Conservation (phyloP, 2,329 filamentous ascomycete species). For the Colletotrichum lini region DNA sequence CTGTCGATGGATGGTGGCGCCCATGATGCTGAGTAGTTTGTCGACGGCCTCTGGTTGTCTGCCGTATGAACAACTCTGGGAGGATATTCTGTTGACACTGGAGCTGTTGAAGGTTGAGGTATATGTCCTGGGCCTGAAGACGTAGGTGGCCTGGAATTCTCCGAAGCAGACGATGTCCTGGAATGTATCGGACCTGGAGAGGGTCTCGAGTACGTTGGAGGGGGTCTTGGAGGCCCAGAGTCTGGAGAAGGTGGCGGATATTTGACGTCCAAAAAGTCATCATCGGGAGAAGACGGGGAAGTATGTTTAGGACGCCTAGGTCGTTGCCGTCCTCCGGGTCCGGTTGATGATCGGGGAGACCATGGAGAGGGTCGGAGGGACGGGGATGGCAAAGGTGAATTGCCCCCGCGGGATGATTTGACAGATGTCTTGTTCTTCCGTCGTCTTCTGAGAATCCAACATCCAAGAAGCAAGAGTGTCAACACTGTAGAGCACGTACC, state of each 20-base stretch:
- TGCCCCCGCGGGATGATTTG: not conserved
- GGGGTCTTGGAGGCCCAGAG: not conserved
- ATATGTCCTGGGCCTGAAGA: not conserved
- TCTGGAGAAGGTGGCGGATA: not conserved
- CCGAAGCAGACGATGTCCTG: not conserved
- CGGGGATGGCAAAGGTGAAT: not conserved
- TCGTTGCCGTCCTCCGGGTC: not conserved
- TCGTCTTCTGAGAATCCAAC: conserved; percentile 6
- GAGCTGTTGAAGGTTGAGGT: not conserved
- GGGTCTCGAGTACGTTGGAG: not conserved
- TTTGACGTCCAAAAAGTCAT: not conserved
- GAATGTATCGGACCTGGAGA: not conserved
- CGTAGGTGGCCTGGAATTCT: not conserved
- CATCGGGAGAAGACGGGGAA: not conserved
- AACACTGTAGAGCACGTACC: not conserved
- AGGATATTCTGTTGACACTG: not conserved
- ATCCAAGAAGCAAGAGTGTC: conserved; percentile 4
- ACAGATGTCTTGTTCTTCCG: not conserved
- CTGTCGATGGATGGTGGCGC: not conserved
- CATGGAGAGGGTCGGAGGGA: not conserved
- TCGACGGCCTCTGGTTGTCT: not conserved
- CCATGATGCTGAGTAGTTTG: not conserved
- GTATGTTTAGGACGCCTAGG: not conserved
- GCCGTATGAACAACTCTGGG: not conserved
- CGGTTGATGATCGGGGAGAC: conserved; percentile 7